Conservation (phyloP, 164 flowering plant genomes). For the Chloranthus sessilifolius region DNA sequence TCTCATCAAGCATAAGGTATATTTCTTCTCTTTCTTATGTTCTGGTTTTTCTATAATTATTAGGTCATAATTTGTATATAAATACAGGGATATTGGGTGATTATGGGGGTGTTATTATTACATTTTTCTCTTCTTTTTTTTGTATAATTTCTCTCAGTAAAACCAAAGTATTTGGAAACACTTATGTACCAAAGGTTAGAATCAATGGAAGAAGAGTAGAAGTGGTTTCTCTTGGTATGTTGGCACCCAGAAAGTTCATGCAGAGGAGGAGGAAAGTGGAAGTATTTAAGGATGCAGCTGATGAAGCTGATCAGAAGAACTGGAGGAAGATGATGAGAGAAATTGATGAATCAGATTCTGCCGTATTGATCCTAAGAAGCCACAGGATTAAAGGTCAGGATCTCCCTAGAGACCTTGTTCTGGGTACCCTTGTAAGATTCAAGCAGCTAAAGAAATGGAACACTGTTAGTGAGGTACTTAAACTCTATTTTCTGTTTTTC, state of each 20-base stretch:
- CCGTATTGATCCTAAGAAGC: constrained; percentile 53
- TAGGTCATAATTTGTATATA: too few species aligned
- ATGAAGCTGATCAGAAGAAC: constrained; percentile 74
- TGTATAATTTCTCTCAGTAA: constrained; percentile 27
- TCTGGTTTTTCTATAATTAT: neutral
- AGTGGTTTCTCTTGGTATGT: constrained; percentile 69
- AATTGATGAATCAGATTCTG: constrained; percentile 81
- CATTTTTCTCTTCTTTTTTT: neutral
- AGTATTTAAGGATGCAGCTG: constrained; percentile 74
- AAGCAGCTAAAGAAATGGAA: constrained; percentile 96
- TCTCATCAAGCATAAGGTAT: constrained; percentile 26
- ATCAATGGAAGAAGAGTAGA: constrained; percentile 26
- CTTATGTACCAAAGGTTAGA: constrained; percentile 19
- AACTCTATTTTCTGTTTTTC: neutral
- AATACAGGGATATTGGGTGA: neutral
- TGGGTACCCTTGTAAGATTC: constrained; percentile 84
- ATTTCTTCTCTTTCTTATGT: neutral
- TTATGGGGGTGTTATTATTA: neutral
- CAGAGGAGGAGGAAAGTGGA: constrained; percentile 71
- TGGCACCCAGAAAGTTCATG: constrained; percentile 88
- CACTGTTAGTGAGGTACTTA: constrained; percentile 76
- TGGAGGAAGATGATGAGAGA: constrained; percentile 91
- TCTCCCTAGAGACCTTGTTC: constrained; percentile 67
- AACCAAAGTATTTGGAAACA: constrained; percentile 17
- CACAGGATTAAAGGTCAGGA: constrained; percentile 35